Evolutionary conservation across 192 early-diverging fungal genomes (phyloP).

Genomic region (Backusella parvicylindrica): DNA sequence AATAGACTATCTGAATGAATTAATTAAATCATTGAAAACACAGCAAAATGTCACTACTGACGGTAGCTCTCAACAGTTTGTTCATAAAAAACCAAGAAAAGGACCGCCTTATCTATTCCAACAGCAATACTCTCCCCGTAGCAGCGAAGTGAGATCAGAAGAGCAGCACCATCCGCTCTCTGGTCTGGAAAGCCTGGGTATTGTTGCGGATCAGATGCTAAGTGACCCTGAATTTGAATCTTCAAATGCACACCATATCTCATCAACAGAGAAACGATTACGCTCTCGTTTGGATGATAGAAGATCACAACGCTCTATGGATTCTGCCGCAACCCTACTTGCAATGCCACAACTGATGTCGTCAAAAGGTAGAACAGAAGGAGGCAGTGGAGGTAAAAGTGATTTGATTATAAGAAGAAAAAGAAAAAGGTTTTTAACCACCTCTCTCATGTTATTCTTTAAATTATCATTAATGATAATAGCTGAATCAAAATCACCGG

Average conservation of each 20-base stretch:
- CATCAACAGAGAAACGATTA: neutral
- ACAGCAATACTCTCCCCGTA: conserved; percentile 29
- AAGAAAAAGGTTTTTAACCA: too few species aligned
- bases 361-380: neutral
- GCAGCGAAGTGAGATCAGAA: conserved; percentile 10
- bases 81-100: neutral
- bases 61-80: neutral
- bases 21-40: neutral
- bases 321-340: conserved; percentile 31
- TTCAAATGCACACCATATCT: neutral
- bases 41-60: neutral
- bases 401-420: neutral
- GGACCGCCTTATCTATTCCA: conserved; percentile 28
- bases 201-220: conserved; percentile 38
- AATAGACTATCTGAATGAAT: conserved; percentile 23
- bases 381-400: neutral
- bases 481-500: neutral
- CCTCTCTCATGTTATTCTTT: too few species aligned
- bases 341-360: conserved; percentile 17
- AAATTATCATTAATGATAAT: neutral
- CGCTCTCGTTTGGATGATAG: conserved; percentile 8
- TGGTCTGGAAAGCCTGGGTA: conserved; percentile 33
- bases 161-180: conserved; percentile 16
- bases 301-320: conserved; percentile 35
- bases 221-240: conserved; percentile 30